phyloP scores from a whole-genome alignment of 306 rosid genomes.

The Trifolium pratense region DNA sequence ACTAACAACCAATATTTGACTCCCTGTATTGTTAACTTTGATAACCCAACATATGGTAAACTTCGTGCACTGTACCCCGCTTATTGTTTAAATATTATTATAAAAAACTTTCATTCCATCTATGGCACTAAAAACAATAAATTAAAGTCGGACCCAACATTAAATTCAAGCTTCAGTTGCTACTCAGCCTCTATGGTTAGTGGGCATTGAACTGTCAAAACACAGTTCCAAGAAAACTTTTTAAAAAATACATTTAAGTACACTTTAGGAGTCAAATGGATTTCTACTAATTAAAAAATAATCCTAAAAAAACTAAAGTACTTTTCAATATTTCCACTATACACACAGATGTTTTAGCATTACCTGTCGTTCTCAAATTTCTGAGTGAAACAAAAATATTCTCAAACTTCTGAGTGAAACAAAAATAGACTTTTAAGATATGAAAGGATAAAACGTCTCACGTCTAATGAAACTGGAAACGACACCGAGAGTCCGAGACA shows the following conservation, averaged over 20 bases:
- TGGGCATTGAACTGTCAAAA: conserved; percentile 20
- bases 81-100: neutral
- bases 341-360: neutral
- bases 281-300: conserved; percentile 7
- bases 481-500: neutral
- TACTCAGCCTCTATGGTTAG: conserved; percentile 1
- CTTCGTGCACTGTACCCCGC: neutral
- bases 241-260: neutral
- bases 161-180: conserved; percentile 33
- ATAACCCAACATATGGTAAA: conserved; percentile 10
- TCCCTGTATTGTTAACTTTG: neutral
- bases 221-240: neutral
- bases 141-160: conserved; percentile 12
- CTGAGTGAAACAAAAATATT: conserved; percentile 26
- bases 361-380: conserved; percentile 15
- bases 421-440: conserved; percentile 23
- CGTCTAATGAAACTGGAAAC: neutral
- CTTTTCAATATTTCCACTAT: conserved; percentile 27
- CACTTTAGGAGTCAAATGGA: neutral
- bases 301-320: neutral
- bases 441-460: conserved; percentile 16
- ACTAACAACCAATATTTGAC: neutral
- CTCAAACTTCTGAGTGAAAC: conserved; percentile 27
- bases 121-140: conserved; percentile 17
- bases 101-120: neutral